These are phyloP conservation scores for Wallacemonas sp. DNA, from an alignment of 208 protist genomes.

Conservation along the genomic window DNA sequence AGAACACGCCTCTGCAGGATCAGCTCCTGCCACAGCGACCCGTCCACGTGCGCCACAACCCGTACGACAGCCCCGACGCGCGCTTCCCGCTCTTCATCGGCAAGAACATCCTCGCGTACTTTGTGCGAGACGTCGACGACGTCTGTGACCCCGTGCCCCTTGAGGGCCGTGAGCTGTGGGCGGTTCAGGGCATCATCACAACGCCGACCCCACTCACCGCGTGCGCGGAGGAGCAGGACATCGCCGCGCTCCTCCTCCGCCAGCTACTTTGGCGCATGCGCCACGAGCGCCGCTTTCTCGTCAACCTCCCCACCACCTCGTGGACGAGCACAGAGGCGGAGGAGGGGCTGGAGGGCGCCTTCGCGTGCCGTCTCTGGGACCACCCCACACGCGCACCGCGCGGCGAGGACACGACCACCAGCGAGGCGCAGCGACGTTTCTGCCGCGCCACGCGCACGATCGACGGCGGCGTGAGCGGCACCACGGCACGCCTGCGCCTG, in stretches of 20 bases:
- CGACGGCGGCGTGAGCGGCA: slow-evolving; percentile 32
- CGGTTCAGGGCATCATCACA: slow-evolving; percentile 62
- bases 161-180: slow-evolving; percentile 70
- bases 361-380: slow-evolving; percentile 21
- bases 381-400: not conserved
- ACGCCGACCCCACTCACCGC: slow-evolving; percentile 41
- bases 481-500: slow-evolving; percentile 39
- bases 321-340: slow-evolving; percentile 26
- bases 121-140: slow-evolving; percentile 72
- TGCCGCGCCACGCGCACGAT: slow-evolving; percentile 15
- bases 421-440: slow-evolving; percentile 1
- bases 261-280: slow-evolving; percentile 55
- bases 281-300: slow-evolving; percentile 22
- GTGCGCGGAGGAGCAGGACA: slow-evolving; percentile 40
- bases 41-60: slow-evolving; percentile 43
- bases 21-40: slow-evolving; percentile 47
- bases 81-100: slow-evolving; percentile 58
- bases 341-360: slow-evolving; percentile 40
- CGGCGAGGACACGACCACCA: not conserved
- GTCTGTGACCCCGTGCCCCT: slow-evolving; percentile 72
- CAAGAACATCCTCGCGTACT: slow-evolving; percentile 65
- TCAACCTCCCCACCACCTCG: slow-evolving; percentile 43
- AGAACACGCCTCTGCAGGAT: slow-evolving; percentile 48
- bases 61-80: slow-evolving; percentile 22
- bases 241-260: slow-evolving; percentile 51